Conservation (phyloP, 1,284 basidiomycete genomes). For the Ganoderma resinaceum region DNA sequence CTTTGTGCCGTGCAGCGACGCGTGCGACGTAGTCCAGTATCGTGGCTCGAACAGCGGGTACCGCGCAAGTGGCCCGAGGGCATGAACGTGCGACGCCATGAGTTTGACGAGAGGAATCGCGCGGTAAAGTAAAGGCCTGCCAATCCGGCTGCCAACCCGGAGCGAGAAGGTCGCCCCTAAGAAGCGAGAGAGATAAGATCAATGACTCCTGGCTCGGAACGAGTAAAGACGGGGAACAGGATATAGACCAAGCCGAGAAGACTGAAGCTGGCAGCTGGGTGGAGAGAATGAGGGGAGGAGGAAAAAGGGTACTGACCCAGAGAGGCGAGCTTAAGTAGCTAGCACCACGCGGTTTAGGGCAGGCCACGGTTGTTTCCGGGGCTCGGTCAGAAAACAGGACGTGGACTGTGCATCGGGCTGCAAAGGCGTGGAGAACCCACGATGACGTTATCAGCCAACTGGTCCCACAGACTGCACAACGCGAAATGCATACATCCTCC, state of each 20-base stretch:
- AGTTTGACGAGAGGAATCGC: background rate
- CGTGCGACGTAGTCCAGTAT: constrained; percentile 12
- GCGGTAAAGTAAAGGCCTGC: background rate
- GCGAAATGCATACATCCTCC: background rate
- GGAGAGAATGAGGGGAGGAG: constrained; percentile 6
- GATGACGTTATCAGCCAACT: constrained; percentile 7
- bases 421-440: background rate
- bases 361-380: constrained; percentile 12
- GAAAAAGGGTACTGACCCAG: background rate
- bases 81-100: background rate
- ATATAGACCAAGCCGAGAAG: background rate
- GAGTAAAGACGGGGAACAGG: background rate
- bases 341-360: constrained; percentile 27
- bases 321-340: constrained; percentile 9
- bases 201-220: background rate
- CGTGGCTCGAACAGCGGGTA: constrained; percentile 10
- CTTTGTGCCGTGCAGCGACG: constrained; percentile 17
- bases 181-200: background rate
- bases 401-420: too few species aligned
- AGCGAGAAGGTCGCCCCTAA: constrained; percentile 4
- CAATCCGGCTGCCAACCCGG: background rate
- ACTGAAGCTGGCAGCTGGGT: constrained; percentile 9
- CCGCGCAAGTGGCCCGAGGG: background rate
- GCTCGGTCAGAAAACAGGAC: background rate
- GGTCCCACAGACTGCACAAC: background rate